phyloP scores from a whole-genome alignment of 331 rosid species.

The Telfairia occidentalis region DNA sequence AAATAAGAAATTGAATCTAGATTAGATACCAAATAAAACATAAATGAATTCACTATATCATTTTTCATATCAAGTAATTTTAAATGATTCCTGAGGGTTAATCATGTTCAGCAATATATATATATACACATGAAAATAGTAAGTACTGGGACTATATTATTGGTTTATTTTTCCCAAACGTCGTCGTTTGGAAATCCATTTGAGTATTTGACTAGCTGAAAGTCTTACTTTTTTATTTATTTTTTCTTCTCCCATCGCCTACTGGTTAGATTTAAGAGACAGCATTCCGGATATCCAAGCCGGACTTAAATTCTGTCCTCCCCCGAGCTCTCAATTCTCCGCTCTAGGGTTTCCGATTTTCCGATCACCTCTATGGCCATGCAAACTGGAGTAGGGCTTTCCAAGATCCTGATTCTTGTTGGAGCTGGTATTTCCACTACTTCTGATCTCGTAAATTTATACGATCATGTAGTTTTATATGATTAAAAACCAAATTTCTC shows the following conservation, averaged over 20 bases:
- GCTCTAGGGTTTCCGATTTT: conserved; percentile 16
- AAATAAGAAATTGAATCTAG: no score
- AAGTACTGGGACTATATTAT: no score
- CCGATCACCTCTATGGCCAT: conserved; percentile 7
- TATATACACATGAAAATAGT: no score
- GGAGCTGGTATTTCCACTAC: conserved; percentile 11
- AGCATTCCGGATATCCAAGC: background rate
- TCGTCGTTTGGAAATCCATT: background rate
- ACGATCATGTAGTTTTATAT: background rate
- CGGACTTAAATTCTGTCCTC: background rate
- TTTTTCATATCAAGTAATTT: no score
- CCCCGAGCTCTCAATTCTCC: background rate
- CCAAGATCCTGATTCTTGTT: conserved; percentile 11
- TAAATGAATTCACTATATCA: no score
- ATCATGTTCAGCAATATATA: no score
- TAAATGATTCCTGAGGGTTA: no score
- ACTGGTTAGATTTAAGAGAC: background rate
- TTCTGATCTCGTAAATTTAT: background rate
- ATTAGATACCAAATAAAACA: no score
- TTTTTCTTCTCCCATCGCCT: background rate
- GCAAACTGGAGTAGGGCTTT: conserved; percentile 14
- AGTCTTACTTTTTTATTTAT: background rate
- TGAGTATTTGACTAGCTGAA: background rate
- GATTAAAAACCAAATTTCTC: conserved; percentile 1
- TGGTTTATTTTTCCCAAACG: no score